These are phyloP conservation scores for Trichomonas gallinae DNA, from an alignment of 208 protist genomes.

Conservation along the genomic window DNA sequence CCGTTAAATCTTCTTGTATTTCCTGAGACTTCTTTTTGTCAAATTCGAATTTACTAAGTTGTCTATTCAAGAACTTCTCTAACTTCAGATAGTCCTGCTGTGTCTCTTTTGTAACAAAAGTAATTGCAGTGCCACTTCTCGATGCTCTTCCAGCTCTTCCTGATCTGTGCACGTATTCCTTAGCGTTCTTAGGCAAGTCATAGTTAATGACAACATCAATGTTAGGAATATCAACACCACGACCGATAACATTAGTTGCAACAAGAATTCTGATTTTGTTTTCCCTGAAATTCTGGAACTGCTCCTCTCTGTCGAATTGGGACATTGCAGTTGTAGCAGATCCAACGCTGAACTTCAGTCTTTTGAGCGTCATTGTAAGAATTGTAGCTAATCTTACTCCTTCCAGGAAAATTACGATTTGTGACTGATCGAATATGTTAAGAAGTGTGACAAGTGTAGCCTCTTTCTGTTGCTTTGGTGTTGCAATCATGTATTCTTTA, in stretches of 20 bases:
- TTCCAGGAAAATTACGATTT: background rate
- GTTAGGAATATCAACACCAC: conserved; percentile 19
- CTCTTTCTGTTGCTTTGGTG: background rate
- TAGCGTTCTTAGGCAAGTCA: background rate
- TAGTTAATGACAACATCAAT: conserved; percentile 23
- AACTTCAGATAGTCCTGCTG: background rate
- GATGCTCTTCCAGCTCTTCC: background rate
- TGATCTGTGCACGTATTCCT: background rate
- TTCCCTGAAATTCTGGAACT: background rate
- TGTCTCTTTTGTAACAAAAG: background rate
- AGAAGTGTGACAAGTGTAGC: background rate
- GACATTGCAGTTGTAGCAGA: background rate
- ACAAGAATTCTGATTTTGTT: background rate
- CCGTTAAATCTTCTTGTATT: background rate
- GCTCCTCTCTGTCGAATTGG: background rate
- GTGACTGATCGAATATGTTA: background rate
- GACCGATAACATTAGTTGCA: background rate
- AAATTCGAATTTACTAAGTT: background rate
- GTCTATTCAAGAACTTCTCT: background rate
- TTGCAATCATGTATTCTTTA: background rate
- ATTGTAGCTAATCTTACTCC: background rate
- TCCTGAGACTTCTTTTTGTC: background rate
- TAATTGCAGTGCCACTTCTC: background rate
- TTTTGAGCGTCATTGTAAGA: background rate
- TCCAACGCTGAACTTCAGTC: background rate